A percentile compares a stretch with the other conserved stretches of the same genome.
Conservation (phyloP, 2,329 filamentous ascomycete species). For the Fusarium tuaranense region DNA sequence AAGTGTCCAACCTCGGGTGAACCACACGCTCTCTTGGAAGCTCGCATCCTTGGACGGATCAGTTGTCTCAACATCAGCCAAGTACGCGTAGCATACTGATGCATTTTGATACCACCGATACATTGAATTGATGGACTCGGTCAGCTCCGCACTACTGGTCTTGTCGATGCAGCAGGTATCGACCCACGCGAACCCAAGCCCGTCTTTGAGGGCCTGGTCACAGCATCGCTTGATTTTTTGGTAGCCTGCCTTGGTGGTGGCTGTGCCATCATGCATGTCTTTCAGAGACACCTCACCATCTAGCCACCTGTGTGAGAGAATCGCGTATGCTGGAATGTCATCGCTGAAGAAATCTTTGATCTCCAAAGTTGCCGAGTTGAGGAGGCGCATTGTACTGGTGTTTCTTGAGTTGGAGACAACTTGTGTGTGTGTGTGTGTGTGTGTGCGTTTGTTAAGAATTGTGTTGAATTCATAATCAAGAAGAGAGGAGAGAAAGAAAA, state of each 20-base stretch:
- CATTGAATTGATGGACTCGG: neutral
- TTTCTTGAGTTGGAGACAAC: neutral
- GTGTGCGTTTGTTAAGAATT: neutral
- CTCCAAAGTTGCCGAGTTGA: neutral
- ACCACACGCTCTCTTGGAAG: neutral
- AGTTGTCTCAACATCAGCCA: neutral
- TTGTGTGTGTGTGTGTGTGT: neutral
- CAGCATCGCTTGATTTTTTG: neutral
- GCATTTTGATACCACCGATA: neutral
- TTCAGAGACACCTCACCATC: neutral
- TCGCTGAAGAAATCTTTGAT: neutral
- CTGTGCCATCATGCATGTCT: neutral
- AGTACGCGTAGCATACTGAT: neutral
- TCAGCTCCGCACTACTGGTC: neutral
- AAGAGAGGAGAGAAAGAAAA: neutral
- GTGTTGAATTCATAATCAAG: neutral
- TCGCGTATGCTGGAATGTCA: neutral
- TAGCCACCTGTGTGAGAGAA: neutral
- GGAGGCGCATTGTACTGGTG: neutral
- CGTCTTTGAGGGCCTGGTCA: neutral
- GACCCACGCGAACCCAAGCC: neutral
- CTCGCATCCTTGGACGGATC: neutral
- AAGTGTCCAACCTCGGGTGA: neutral
- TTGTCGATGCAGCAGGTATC: conserved; percentile 1
- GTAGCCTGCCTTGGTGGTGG: neutral